Percentiles rank a stretch among this genome's conserved stretches.
These are phyloP conservation scores for Kwoniella dejecticola DNA, from an alignment of 768 basidiomycete species.

Conservation along the genomic window DNA sequence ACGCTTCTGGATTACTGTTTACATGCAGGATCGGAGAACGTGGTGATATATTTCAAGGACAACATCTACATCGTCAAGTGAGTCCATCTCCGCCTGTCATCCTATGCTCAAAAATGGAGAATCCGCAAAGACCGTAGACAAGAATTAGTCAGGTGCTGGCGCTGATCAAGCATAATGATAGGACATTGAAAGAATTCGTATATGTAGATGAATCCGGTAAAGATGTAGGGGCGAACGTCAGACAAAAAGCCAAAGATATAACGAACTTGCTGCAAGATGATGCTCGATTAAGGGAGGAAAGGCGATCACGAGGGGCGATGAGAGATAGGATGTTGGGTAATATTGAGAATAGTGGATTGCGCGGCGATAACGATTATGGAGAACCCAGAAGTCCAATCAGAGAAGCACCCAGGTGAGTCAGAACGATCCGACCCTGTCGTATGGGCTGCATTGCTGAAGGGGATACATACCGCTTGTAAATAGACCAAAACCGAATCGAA, in stretches of 20 bases:
- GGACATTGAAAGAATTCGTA: conserved; percentile 95
- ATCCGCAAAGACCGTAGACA: neutral
- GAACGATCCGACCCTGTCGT: too few relatives aligned
- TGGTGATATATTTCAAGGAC: conserved; percentile 96
- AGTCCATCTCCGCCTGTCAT: conserved; percentile 8
- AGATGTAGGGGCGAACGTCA: conserved; percentile 90
- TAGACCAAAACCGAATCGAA: conserved; percentile 30
- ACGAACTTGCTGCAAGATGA: conserved; percentile 89
- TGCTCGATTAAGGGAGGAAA: conserved; percentile 77
- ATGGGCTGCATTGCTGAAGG: too few relatives aligned
- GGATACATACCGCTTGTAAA: neutral
- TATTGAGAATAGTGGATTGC: conserved; percentile 53
- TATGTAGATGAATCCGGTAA: conserved; percentile 92
- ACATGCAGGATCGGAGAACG: conserved; percentile 96
- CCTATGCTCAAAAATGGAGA: neutral
- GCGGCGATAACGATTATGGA: conserved; percentile 57
- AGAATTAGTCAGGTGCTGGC: neutral
- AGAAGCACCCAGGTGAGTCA: conserved; percentile 21
- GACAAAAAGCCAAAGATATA: conserved; percentile 82
- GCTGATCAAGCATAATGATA: conserved; percentile 20
- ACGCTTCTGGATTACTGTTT: conserved; percentile 94
- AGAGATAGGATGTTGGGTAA: conserved; percentile 88
- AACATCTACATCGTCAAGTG: conserved; percentile 94
- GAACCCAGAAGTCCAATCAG: conserved; percentile 25
- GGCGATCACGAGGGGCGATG: conserved; percentile 75